Conservation (phyloP, 352 stramenopile species). For the Peronospora tabacina region DNA sequence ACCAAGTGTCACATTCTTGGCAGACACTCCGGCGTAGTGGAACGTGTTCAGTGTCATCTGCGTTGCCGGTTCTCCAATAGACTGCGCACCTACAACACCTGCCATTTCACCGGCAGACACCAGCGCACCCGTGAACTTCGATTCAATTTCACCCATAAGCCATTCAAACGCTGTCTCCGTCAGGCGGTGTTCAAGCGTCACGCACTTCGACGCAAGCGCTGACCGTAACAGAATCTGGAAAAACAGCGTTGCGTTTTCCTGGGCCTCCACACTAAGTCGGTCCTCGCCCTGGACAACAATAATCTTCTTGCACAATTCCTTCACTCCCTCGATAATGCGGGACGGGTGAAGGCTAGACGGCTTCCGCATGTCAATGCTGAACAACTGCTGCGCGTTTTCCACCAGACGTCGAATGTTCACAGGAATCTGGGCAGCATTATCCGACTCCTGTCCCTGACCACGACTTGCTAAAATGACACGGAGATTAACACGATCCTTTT, state of each 20-base stretch:
- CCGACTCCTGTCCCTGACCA: conserved; percentile 89
- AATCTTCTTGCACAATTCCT: conserved; percentile 91
- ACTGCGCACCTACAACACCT: conserved; percentile 97
- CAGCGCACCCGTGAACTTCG: conserved; percentile 92
- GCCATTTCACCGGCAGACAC: conserved; percentile 97
- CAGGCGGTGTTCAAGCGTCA: conserved; percentile 93
- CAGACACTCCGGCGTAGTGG: conserved; percentile 98
- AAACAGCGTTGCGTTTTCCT: conserved; percentile 96
- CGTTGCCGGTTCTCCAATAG: conserved; percentile 98
- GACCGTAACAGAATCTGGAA: conserved; percentile 97
- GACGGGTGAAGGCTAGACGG: conserved; percentile 89
- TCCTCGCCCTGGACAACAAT: conserved; percentile 95
- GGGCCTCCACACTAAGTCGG: conserved; percentile 91
- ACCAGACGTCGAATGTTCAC: conserved; percentile 94
- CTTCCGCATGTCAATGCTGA: conserved; percentile 90
- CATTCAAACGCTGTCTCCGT: conserved; percentile 95
- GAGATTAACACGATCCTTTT: conserved; percentile 92
- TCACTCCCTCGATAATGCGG: conserved; percentile 86
- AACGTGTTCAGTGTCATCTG: conserved; percentile 99
- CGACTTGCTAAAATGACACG: conserved; percentile 93
- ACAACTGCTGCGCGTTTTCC: conserved; percentile 93
- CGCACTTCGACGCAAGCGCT: conserved; percentile 92
- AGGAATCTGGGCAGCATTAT: conserved; percentile 86
- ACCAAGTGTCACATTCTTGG: conserved; percentile 99
- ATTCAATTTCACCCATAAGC: conserved; percentile 94